Percentiles rank a stretch among this genome's conserved stretches.
These are phyloP conservation scores for Sonneratia caseolaris DNA, from an alignment of 345 rosid species.

Conservation along the genomic window DNA sequence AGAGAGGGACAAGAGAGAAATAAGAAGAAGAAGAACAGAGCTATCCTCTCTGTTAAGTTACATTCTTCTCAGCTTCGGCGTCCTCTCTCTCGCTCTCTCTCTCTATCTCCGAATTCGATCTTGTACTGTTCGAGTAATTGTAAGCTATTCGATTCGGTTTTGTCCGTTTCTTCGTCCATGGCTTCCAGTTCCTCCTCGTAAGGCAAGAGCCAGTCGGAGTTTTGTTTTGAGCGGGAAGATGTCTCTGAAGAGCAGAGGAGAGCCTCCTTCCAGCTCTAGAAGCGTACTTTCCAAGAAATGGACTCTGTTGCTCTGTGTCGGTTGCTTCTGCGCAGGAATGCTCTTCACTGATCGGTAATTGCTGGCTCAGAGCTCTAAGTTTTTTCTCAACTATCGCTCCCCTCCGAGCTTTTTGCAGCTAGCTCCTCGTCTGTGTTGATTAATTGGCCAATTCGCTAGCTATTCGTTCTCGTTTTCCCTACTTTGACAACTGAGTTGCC, in stretches of 20 bases:
- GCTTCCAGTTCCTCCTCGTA: neutral
- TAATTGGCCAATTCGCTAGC: neutral
- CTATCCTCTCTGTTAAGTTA: slow-evolving; percentile 11
- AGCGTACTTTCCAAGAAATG: slow-evolving; percentile 57
- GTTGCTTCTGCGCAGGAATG: slow-evolving; percentile 74
- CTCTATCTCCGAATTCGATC: neutral
- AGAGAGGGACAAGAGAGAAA: slow-evolving; percentile 9
- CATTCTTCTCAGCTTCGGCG: neutral
- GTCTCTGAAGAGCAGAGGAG: slow-evolving; percentile 69
- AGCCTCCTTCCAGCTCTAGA: slow-evolving; percentile 24
- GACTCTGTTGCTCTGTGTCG: slow-evolving; percentile 64
- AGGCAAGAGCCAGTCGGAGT: neutral
- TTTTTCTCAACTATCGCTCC: neutral
- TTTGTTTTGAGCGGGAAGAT: slow-evolving; percentile 16
- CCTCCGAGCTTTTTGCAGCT: neutral
- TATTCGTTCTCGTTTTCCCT: neutral
- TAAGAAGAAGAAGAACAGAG: neutral
- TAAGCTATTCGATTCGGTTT: neutral
- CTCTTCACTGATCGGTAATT: slow-evolving; percentile 76
- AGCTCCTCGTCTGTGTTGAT: neutral
- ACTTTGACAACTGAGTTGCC: too few relatives aligned
- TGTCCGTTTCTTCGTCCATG: slow-evolving; percentile 11
- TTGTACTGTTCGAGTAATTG: neutral
- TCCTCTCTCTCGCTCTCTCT: slow-evolving; percentile 3
- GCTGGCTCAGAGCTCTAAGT: neutral